Percentiles rank a stretch among this genome's conserved stretches.
These are phyloP conservation scores for Rhodotorula sp. DNA, from an alignment of 1,284 basidiomycete species.

Conservation along the genomic window DNA sequence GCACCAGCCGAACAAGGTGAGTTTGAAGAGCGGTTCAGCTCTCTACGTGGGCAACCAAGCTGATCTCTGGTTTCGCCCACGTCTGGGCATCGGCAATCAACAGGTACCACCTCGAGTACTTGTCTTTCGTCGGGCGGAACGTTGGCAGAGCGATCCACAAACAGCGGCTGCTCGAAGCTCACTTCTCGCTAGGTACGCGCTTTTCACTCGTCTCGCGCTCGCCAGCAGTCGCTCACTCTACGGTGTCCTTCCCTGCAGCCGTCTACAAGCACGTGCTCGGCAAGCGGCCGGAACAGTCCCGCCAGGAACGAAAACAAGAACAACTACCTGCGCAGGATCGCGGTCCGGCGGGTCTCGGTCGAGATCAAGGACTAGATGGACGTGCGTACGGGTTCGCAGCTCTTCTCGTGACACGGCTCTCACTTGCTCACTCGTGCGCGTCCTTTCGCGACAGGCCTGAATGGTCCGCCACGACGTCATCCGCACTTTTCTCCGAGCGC, in stretches of 20 bases:
- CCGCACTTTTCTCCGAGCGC: too few species aligned
- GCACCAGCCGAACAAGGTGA: slow-evolving; percentile 51
- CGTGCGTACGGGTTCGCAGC: slow-evolving; percentile 1
- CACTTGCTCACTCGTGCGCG: background rate
- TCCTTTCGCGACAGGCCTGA: too few species aligned
- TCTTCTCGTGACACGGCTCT: background rate
- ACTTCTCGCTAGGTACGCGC: slow-evolving; percentile 76
- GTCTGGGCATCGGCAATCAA: slow-evolving; percentile 83
- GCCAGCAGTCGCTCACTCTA: background rate
- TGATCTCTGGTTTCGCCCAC: slow-evolving; percentile 80
- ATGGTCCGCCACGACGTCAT: too few species aligned
- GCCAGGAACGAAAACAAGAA: slow-evolving; percentile 95
- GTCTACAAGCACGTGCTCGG: slow-evolving; percentile 90
- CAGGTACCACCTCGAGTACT: slow-evolving; percentile 92
- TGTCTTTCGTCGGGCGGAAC: slow-evolving; percentile 97
- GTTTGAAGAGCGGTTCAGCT: slow-evolving; percentile 38
- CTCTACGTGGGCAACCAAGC: slow-evolving; percentile 25
- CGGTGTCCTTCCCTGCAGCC: slow-evolving; percentile 48
- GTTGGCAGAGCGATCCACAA: slow-evolving; percentile 97
- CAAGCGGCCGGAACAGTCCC: slow-evolving; percentile 73
- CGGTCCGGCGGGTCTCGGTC: slow-evolving; percentile 86
- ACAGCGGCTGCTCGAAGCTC: slow-evolving; percentile 91
- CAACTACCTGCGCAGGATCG: slow-evolving; percentile 90
- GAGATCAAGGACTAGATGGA: slow-evolving; percentile 93
- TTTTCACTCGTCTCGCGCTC: too few species aligned